Conservation (phyloP, 1,284 basidiomycete species). For the Uromyces viciae-fabae region DNA sequence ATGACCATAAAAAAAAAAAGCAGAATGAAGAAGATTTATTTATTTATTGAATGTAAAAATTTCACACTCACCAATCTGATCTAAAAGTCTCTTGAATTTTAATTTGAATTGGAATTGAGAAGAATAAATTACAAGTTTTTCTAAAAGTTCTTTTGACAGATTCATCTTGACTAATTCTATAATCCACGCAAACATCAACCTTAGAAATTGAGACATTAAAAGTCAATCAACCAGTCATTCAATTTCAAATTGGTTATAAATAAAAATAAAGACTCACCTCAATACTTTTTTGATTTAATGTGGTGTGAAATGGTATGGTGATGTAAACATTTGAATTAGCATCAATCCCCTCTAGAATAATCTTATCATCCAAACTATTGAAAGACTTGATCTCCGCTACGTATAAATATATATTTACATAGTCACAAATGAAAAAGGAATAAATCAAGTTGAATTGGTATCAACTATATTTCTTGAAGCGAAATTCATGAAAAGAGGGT, state of each 20-base stretch:
- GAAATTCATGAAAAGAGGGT: too few species aligned
- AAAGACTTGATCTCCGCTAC: background rate
- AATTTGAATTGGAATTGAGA: slow-evolving; percentile 18
- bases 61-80: background rate
- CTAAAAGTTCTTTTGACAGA: slow-evolving; percentile 13
- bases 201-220: background rate
- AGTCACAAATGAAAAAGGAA: background rate
- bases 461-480: too few species aligned
- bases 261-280: slow-evolving; percentile 1
- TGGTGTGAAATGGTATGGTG: background rate
- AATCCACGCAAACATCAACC: slow-evolving; percentile 10
- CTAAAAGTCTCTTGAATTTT: slow-evolving; percentile 38
- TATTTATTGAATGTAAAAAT: background rate
- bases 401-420: background rate
- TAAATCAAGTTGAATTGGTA: background rate
- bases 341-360: slow-evolving; percentile 6
- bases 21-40: background rate
- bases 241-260: background rate
- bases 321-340: slow-evolving; percentile 3
- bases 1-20: background rate
- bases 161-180: slow-evolving; percentile 9
- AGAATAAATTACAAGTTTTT: background rate
- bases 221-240: too few species aligned
- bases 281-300: background rate
- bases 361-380: background rate